Evolutionary conservation across 495 filamentous ascomycete species (phyloP).

Genomic region (Neurospora sp.): DNA sequence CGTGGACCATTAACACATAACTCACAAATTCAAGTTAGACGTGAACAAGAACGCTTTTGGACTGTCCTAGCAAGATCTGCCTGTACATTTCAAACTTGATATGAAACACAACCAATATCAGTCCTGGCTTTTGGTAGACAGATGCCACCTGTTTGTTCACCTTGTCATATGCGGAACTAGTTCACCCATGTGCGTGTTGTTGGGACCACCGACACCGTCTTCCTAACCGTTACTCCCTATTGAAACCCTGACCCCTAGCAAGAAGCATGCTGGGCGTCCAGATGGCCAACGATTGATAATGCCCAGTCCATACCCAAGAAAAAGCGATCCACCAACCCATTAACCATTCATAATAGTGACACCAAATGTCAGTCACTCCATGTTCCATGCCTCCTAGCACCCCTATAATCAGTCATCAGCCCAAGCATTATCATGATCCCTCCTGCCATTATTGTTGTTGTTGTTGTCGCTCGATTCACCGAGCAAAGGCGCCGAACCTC

Average conservation of each 20-base stretch:
- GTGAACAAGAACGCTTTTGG: not conserved
- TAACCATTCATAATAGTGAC: not conserved
- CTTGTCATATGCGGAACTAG: not conserved
- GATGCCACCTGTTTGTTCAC: not conserved
- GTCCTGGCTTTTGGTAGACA: not conserved
- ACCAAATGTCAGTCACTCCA: not conserved
- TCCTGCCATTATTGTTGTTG: not conserved
- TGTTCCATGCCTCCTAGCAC: not conserved
- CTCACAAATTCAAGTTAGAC: not conserved
- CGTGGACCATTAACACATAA: not conserved
- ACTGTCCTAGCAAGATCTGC: not conserved
- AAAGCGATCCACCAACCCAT: not conserved
- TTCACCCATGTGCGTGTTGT: not conserved
- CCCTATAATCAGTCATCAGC: not conserved
- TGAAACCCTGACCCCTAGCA: not conserved
- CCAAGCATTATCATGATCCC: not conserved
- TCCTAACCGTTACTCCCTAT: not conserved
- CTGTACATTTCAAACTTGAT: not conserved
- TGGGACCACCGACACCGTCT: not conserved
- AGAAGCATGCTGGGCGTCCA: not conserved
- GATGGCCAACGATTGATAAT: not conserved
- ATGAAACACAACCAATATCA: not conserved
- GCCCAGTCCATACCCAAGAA: not conserved
- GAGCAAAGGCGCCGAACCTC: slow-evolving; percentile 13
- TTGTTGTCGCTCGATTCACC: not conserved